Conservation (phyloP, 352 stramenopile species). For the Phytophthora ramorum region DNA sequence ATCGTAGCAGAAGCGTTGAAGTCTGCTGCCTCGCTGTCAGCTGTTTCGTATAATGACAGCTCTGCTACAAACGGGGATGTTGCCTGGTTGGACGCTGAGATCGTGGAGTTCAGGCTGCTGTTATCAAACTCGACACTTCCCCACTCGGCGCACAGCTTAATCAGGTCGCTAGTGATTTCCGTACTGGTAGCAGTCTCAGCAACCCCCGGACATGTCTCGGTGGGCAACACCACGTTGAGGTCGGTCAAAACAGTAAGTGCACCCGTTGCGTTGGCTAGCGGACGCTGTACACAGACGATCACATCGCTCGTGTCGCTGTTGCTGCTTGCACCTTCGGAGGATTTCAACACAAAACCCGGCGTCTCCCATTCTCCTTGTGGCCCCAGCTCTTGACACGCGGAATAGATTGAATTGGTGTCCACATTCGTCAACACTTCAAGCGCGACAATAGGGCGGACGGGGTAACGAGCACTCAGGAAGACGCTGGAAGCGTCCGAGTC, state of each 20-base stretch:
- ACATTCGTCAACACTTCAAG: constrained; percentile 43
- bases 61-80: constrained; percentile 38
- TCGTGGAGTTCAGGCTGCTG: constrained; percentile 13
- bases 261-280: constrained; percentile 20
- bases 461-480: constrained; percentile 44
- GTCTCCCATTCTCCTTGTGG: constrained; percentile 29
- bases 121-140: constrained; percentile 22
- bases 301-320: constrained; percentile 29
- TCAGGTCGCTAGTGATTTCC: constrained; percentile 30
- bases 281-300: constrained; percentile 39
- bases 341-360: constrained; percentile 34
- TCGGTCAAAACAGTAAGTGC: constrained; percentile 28
- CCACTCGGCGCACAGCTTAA: constrained; percentile 40
- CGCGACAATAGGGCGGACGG: constrained; percentile 41
- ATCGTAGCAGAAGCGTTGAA: constrained; percentile 28
- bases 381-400: constrained; percentile 28
- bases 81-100: constrained; percentile 19
- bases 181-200: constrained; percentile 15
- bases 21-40: constrained; percentile 21
- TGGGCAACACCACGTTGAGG: constrained; percentile 29
- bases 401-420: constrained; percentile 23
- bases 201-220: constrained; percentile 19
- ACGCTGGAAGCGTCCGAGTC: constrained; percentile 25
- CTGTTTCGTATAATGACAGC: constrained; percentile 32
- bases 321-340: constrained; percentile 8